Evolutionary conservation across 345 rosid species (phyloP).

Genomic region (Eutrema japonicum): DNA sequence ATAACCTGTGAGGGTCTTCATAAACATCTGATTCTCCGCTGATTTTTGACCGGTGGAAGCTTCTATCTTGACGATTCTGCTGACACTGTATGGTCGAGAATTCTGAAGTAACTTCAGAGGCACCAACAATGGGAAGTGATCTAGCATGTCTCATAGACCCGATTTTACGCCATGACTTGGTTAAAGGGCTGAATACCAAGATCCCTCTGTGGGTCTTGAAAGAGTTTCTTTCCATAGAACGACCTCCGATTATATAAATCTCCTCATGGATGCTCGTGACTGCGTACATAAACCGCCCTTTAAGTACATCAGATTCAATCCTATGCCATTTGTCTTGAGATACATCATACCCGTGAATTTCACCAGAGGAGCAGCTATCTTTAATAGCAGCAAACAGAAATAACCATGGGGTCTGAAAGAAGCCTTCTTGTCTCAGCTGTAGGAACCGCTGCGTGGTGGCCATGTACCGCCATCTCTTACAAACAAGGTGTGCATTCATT

Average conservation of each 20-base stretch:
- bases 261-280: constrained; percentile 77
- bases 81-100: constrained; percentile 54
- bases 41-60: constrained; percentile 62
- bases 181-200: constrained; percentile 73
- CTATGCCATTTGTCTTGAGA: constrained; percentile 79
- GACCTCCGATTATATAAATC: constrained; percentile 82
- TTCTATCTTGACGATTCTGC: constrained; percentile 74
- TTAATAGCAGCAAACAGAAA: constrained; percentile 85
- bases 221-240: constrained; percentile 85
- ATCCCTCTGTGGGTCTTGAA: constrained; percentile 85
- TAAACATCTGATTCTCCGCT: constrained; percentile 87
- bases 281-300: constrained; percentile 88
- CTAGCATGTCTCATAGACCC: constrained; percentile 88
- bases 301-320: constrained; percentile 66
- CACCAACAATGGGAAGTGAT: constrained; percentile 79
- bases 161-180: constrained; percentile 80
- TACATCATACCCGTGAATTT: constrained; percentile 78
- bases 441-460: constrained; percentile 71
- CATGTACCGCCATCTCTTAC: constrained; percentile 91
- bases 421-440: constrained; percentile 73
- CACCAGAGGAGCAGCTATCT: constrained; percentile 82
- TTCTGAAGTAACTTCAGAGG: constrained; percentile 68
- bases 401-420: constrained; percentile 80
- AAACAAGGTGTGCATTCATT: constrained; percentile 89
- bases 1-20: constrained; percentile 95